These are phyloP conservation scores for Apiospora malaysiana DNA, from an alignment of 2,329 filamentous ascomycete species.

Conservation along the genomic window DNA sequence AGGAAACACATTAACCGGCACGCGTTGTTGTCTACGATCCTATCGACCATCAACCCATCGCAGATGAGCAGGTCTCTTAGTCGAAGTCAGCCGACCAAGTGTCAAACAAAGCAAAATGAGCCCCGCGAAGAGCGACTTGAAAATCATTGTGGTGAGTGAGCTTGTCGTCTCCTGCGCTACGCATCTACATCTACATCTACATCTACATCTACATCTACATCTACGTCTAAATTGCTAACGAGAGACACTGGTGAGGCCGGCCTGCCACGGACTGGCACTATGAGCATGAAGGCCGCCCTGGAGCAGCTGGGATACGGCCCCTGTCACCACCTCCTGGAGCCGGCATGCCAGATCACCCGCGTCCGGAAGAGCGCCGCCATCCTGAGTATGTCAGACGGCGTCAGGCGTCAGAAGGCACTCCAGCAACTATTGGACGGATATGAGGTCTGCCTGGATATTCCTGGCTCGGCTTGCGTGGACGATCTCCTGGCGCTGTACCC, in stretches of 20 bases:
- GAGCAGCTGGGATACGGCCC: constrained; percentile 2
- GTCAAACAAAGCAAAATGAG: not conserved
- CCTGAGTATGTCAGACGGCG: not conserved
- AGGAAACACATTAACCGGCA: no score
- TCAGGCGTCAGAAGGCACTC: not conserved
- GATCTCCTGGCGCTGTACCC: constrained; percentile 9
- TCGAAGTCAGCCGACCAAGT: not conserved
- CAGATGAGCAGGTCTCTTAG: no score
- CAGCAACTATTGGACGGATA: not conserved
- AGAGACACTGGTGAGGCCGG: not conserved
- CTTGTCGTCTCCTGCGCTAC: not conserved
- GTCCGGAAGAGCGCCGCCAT: constrained; percentile 15
- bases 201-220: no score
- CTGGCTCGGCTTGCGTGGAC: not conserved
- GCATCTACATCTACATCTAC: no score
- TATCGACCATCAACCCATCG: not conserved
- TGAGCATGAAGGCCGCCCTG: constrained; percentile 19
- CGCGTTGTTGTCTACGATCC: not conserved
- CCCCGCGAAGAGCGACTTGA: not conserved
- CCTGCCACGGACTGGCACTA: constrained; percentile 13
- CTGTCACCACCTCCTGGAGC: constrained; percentile 8
- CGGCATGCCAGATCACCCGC: not conserved
- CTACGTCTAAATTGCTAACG: not conserved
- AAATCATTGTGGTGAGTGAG: constrained; percentile 3
- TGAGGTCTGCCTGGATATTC: not conserved